Base-by-base conservation (phyloP, 78 protist species). In the Trichosphaerium sp. region DNA sequence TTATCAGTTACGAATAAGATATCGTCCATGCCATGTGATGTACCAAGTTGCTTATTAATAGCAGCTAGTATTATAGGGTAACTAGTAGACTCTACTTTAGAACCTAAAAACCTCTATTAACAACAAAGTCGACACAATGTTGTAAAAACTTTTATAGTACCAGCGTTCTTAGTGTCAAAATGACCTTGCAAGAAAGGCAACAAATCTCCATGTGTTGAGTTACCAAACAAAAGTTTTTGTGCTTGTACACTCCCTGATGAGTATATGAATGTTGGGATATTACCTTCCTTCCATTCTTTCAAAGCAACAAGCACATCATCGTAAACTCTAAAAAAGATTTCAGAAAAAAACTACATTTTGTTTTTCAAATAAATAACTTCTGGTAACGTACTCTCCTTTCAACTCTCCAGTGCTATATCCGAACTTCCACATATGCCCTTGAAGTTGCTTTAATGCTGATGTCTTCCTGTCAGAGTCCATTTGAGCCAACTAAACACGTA, bases 381-480 rank as follows among this genome's bases (percentile, higher is more conserved):
- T 29, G 21, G 11, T 38, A 21, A 47, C 73, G 1, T 32, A 68
- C 67, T 39, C 39, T 35, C 83, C 84, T 21, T 56, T 31, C 21
- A 88, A 5, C 3, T 51, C 69, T 14, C 79, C 85, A 2, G 29
- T 39, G 28, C 61, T 79, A 44, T 81, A 88, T 14, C 83, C 93
- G 8, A 64, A 69, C 35, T 21, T 28, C 90, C 90, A 88, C 67
- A 88, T 81, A n/a, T 62, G 68, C 31, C 93, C 93, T 65, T 88
- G 93, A 18, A 88, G 75, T 26, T 44, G 72, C 26, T 88, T 88
- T 37, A 88, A 61, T 32, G 90, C 67, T 4, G 88, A 59, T 21
- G 78, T 70, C 66, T 88, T 88, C 5, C 88, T 55, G 43, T 88
- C 89, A 3, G 41, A 65, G 10, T 68, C 80, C 82, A 83, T 77